Base-by-base conservation (phyloP, 1,139 yeast genomes). In the Hemisphaericaspora subhashii region DNA sequence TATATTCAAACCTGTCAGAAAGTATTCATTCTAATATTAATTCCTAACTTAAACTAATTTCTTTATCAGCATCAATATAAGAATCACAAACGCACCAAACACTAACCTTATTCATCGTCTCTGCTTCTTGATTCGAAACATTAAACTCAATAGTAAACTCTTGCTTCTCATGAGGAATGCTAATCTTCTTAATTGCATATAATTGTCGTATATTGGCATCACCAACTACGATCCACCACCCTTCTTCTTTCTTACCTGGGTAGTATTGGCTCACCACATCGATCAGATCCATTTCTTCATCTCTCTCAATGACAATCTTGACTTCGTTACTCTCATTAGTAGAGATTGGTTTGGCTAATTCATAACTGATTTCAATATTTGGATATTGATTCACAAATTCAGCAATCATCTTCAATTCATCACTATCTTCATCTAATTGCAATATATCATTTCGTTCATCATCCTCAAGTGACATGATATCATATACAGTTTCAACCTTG, bases 21-120 rank as follows among this genome's bases (percentile, higher is more conserved):
- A n/a, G n/a, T n/a, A n/a, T n/a, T n/a, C n/a, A n/a, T n/a, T n/a
- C n/a, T n/a, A n/a, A n/a, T n/a, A n/a, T n/a, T n/a, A n/a, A n/a
- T n/a, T n/a, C n/a, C n/a, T n/a, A n/a, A n/a, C n/a, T 74, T 38
- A 86, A 66, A 22, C 60, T 59, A 17, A 80, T 72, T 62, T 90
- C 96, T 57, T 86, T 87, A 57, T 92, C 98, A 2, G 89, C 95
- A 56, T 89, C 98, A 22, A 87, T 53, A 54, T 90, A 92, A 0
- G 95, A 83, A 55, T 90, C 98, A 62, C 97, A 86, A 61, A 90
- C 77, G 54, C 92, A 83, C 95, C 95, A 90, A 2, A 88, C 64
- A 0, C 82, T 77, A 29, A 89, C 62, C 10, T 72, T 59, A 41
- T 81, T 84, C 6, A 64, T 58, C 0, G n/a, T n/a, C n/a, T n/a